Conservation (phyloP, 768 basidiomycete genomes). For the Leccinum imitatum region DNA sequence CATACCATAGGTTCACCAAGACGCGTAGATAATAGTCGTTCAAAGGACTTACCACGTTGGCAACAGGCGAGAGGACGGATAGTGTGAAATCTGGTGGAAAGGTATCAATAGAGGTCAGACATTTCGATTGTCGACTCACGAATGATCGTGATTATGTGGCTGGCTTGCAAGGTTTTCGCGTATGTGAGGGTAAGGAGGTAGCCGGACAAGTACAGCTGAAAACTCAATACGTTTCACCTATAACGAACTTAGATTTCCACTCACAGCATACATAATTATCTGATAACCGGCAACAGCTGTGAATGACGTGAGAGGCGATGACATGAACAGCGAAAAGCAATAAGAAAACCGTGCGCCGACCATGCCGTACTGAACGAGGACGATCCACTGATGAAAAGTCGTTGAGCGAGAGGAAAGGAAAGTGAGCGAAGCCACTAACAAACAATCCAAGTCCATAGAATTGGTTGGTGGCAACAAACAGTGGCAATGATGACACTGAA, state of each 20-base stretch:
- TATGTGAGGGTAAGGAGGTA: conserved; percentile 77
- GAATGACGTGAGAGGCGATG: conserved; percentile 71
- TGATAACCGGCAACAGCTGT: conserved; percentile 73
- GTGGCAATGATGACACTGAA: conserved; percentile 60
- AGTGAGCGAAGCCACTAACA: conserved; percentile 38
- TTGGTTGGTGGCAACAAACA: conserved; percentile 50
- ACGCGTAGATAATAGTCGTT: neutral
- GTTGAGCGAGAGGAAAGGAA: conserved; percentile 3
- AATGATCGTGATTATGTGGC: conserved; percentile 55
- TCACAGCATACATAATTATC: conserved; percentile 66
- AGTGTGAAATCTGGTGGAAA: conserved; percentile 55
- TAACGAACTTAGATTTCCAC: conserved; percentile 24
- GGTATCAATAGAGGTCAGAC: neutral
- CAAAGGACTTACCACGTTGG: conserved; percentile 54
- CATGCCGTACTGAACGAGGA: conserved; percentile 69
- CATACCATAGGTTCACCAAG: neutral
- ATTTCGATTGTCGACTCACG: conserved; percentile 35
- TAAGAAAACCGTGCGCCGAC: conserved; percentile 69
- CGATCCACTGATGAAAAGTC: conserved; percentile 53
- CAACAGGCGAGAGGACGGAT: conserved; percentile 66
- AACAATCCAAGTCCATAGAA: conserved; percentile 68
- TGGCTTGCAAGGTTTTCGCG: conserved; percentile 57
- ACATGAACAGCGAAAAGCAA: conserved; percentile 55
- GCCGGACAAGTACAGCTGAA: conserved; percentile 59
- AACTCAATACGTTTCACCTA: neutral